phyloP scores from a whole-genome alignment of 371 early-diverging fungal species.

The Syncephalis plumigaleata region DNA sequence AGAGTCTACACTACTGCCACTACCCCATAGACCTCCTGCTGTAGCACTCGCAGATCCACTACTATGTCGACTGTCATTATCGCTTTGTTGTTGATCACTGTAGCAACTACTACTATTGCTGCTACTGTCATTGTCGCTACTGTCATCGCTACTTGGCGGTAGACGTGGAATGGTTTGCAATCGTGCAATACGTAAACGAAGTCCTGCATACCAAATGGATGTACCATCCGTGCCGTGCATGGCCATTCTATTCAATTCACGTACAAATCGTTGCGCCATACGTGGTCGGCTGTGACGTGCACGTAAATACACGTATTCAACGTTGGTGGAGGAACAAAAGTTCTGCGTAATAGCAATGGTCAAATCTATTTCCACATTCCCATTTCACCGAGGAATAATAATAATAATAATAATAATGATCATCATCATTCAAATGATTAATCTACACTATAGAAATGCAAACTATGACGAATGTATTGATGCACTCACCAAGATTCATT shows the following conservation, averaged over 20 bases:
- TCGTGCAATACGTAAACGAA: neutral
- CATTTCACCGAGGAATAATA: conserved; percentile 1
- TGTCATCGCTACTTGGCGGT: neutral
- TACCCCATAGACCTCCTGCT: too few relatives aligned
- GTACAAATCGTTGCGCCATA: conserved; percentile 30
- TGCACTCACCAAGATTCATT: conserved; percentile 45
- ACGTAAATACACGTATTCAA: conserved; percentile 52
- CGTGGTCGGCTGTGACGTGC: conserved; percentile 56
- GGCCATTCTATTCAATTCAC: conserved; percentile 21
- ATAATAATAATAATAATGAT: neutral
- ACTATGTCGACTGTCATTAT: too few relatives aligned
- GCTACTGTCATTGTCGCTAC: neutral
- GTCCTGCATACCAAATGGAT: neutral
- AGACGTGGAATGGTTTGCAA: neutral
- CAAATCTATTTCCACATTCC: conserved; percentile 46
- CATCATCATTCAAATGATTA: neutral
- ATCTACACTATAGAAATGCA: neutral
- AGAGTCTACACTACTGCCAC: too few relatives aligned
- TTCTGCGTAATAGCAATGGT: conserved; percentile 72
- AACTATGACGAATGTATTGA: too few relatives aligned
- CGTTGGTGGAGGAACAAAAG: conserved; percentile 50
- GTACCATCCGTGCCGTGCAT: conserved; percentile 2
- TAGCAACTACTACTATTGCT: too few relatives aligned
- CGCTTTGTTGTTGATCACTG: too few relatives aligned
- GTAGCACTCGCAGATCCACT: too few relatives aligned